Evolutionary conservation across 805 yeast species (phyloP).

Genomic region (Clavispora santaluciae): DNA sequence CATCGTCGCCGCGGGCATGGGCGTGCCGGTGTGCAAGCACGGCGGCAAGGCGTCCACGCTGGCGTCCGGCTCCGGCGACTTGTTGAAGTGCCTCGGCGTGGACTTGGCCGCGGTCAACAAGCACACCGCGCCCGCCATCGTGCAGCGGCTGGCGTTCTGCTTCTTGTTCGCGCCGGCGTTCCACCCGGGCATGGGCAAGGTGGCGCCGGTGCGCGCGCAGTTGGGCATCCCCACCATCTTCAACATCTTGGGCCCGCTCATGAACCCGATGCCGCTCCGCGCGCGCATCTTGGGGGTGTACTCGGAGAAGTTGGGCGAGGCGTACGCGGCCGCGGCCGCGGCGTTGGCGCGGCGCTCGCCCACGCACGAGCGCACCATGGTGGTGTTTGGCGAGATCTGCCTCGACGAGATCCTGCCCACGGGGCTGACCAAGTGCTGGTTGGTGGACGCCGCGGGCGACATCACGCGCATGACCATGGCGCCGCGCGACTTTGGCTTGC

Average conservation of each 20-base stretch:
- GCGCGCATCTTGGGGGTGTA: constrained; percentile 90
- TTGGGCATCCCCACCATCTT: constrained; percentile 91
- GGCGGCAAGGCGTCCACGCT: constrained; percentile 98
- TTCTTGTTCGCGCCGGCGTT: constrained; percentile 90
- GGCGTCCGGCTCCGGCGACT: constrained; percentile 89
- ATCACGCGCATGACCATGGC: constrained; percentile 43
- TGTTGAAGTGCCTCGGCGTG: constrained; percentile 77
- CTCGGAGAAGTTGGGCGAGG: constrained; percentile 69
- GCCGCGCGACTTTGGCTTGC: constrained; percentile 80
- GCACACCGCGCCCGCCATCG: constrained; percentile 53
- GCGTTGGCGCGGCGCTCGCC: constrained; percentile 49
- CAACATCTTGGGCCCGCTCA: constrained; percentile 88
- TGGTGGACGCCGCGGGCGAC: constrained; percentile 41
- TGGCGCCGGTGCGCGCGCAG: constrained; percentile 70
- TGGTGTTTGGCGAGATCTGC: constrained; percentile 91
- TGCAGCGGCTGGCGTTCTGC: constrained; percentile 49
- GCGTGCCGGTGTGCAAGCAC: constrained; percentile 79
- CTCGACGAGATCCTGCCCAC: constrained; percentile 92
- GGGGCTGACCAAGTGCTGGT: constrained; percentile 81
- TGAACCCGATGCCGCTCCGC: constrained; percentile 81
- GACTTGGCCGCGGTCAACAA: constrained; percentile 66
- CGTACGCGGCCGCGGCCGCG: constrained; percentile 78
- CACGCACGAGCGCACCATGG: constrained; percentile 57
- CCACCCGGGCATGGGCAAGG: constrained; percentile 85
- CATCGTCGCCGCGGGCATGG: constrained; percentile 89